Base-by-base conservation (phyloP, 1,139 yeast genomes). In the Cylindricascospora bacillispora region DNA sequence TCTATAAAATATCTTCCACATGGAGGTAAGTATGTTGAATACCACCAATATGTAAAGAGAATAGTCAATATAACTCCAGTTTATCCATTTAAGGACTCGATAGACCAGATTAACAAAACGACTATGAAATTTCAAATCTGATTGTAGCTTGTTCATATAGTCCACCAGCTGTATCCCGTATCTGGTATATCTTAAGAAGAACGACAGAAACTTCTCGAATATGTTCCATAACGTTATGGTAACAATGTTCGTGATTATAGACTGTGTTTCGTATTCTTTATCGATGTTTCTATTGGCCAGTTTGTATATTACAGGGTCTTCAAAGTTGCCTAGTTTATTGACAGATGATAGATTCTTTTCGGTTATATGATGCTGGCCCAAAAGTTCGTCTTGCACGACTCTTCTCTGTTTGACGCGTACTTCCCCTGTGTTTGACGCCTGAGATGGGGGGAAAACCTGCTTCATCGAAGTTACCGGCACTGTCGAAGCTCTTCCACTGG, bases 261-360 rank as follows among this genome's bases (percentile, higher is more conserved):
- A 47, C 32, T 49, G 49, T 10, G 59, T 39, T 27, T 60, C 62
- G 15, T 57, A 42, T 39, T 63, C 65, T 38, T 60, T 63, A 31
- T 56, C 57, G 2, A 55, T 46, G 6, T 56, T 40, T 25, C 63
- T 42, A 12, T 43, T 38, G 19, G 59, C 59, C 17, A 52, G 35
- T 28, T 47, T 40, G 24, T 44, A 37, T 24, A 60, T 35, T n/a
- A 54, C 54, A 13, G 63, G 62, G 34, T 49, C 49, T 31, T 51
- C 55, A 38, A 43, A 45, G 33, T 37, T 36, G 6, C 48, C 51
- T 18, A 46, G 24, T 16, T 29, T 27, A 5, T 13, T 20, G 18
- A 11, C 13, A n/a, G 29, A n/a, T n/a, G n/a, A n/a, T n/a, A n/a
- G n/a, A n/a, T n/a, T n/a, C n/a, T n/a, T n/a, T n/a, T n/a, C n/a